phyloP scores from a whole-genome alignment of 345 rosid genomes.

The Brassica carinata region DNA sequence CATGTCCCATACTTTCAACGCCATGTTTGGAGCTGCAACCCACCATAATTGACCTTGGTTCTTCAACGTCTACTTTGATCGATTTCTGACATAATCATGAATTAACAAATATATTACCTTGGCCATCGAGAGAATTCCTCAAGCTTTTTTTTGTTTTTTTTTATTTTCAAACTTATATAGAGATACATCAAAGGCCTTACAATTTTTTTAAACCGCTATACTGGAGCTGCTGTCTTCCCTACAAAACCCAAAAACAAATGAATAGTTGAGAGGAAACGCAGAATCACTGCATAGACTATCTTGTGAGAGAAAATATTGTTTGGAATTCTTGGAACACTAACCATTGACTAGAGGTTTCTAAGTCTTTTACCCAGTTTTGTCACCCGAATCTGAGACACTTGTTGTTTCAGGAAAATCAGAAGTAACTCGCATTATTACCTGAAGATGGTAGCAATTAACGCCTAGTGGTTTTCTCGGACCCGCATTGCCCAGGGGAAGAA shows the following conservation, averaged over 20 bases:
- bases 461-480: constrained; percentile 56
- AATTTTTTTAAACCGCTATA: constrained; percentile 42
- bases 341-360: constrained; percentile 64
- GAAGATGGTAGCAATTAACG: constrained; percentile 83
- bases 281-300: constrained; percentile 1
- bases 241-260: constrained; percentile 36
- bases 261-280: constrained; percentile 9
- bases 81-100: no score
- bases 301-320: background rate
- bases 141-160: no score
- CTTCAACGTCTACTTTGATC: no score
- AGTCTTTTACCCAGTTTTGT: constrained; percentile 52
- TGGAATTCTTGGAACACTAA: constrained; percentile 38
- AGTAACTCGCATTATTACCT: constrained; percentile 30
- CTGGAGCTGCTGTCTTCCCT: constrained; percentile 53
- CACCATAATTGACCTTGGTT: no score
- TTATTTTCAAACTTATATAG: background rate
- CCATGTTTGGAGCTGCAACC: no score
- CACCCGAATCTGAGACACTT: constrained; percentile 50
- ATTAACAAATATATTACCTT: no score
- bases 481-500: constrained; percentile 56
- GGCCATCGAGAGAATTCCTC: no score
- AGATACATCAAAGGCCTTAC: constrained; percentile 13
- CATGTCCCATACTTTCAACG: no score
- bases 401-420: constrained; percentile 69